Base-by-base conservation (phyloP, 805 yeast species). In the Saccharomycopsis synnaedendra region DNA sequence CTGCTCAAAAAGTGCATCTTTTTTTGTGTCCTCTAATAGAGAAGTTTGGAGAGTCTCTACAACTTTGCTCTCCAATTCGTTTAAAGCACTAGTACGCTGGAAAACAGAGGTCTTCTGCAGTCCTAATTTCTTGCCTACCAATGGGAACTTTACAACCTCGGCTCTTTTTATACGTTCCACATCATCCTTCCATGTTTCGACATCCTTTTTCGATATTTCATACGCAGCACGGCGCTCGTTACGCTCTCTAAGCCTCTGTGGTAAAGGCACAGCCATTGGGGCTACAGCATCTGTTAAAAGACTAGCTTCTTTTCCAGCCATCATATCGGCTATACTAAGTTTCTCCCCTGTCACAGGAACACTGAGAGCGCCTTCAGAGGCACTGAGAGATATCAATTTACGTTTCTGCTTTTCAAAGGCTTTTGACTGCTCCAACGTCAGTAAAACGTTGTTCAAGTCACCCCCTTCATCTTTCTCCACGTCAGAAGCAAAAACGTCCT, bases 211-310 rank as follows among this genome's bases (percentile, higher is more conserved):
- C 41, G 96, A 79, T 34, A 93, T 75, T 49, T 85, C 94, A 61
- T 85, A 89, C 0, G 98, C 97, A 2, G 90, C 97, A 49, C 71
- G 74, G 60, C 97, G 75, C 56, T 89, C 96, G 55, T 82, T 75
- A 60, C 93, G 78, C 56, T 85, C 76, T 64, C 88, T 95, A 47
- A 90, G 80, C 55, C 95, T 77, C 57, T 78, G 76, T 1, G 97
- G 96, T 47, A 88, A 70, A 2, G 97, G 97, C 8, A 87, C 80
- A 0, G 82, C 75, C 43, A 87, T 65, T 1, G 90, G 72, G 52
- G 71, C 70, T 11, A 65, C 56, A 38, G 64, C 65, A 3, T 64
- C 64, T 40, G 61, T 63, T 44, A 54, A 59, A 28, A 65, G 62
- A 33, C 79, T 57, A 29, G 76, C 58, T 10, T 77, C 60, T 4